A percentile compares a stretch with the other conserved stretches of the same genome.
phyloP scores from a whole-genome alignment of 768 basidiomycete species.

The Leccinum imitatum region DNA sequence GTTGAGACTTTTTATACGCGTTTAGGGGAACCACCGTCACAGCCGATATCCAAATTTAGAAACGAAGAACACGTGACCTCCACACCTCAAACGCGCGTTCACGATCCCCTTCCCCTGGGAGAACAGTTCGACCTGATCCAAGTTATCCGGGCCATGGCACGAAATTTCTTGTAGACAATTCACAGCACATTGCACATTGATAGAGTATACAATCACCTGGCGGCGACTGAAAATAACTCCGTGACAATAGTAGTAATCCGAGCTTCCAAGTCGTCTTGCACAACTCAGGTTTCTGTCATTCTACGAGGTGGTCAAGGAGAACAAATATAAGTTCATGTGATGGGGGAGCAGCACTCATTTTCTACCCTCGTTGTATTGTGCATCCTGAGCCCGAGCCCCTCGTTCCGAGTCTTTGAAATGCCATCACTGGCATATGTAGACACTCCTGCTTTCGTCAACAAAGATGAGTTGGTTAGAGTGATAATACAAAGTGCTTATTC shows the following conservation, averaged over 20 bases:
- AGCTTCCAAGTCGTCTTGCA: not conserved
- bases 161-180: not conserved
- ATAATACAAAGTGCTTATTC: not conserved
- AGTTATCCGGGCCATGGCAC: too few relatives aligned
- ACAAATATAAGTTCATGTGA: not conserved
- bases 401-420: too few relatives aligned
- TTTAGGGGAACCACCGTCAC: slow-evolving; percentile 9
- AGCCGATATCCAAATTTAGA: not conserved
- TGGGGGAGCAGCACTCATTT: not conserved
- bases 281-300: too few relatives aligned
- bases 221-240: not conserved
- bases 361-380: not conserved
- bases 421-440: too few relatives aligned
- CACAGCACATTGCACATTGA: not conserved
- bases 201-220: not conserved
- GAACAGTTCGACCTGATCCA: too few relatives aligned
- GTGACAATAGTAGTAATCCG: not conserved
- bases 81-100: too few relatives aligned
- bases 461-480: not conserved
- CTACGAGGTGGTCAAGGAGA: not conserved
- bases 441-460: not conserved
- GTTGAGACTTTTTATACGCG: not conserved
- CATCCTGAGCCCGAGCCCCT: too few relatives aligned
- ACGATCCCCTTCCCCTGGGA: not conserved
- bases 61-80: too few relatives aligned